Conservation (phyloP, 2,329 filamentous ascomycete genomes). For the Cladosporium halotolerans region DNA sequence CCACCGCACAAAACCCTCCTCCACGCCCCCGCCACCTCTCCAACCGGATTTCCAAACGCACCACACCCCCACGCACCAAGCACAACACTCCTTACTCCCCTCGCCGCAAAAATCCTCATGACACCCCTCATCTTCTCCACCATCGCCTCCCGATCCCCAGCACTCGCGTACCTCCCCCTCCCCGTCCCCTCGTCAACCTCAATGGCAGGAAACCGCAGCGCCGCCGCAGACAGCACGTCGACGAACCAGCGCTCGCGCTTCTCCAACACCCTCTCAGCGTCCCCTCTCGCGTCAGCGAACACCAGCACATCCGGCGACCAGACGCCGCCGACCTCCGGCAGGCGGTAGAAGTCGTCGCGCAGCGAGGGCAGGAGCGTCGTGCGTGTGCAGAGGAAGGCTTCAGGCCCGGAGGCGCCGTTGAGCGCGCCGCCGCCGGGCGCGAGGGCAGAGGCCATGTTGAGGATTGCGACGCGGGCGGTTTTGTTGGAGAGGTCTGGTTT, state of each 20-base stretch:
- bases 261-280: conserved; percentile 25
- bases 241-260: conserved; percentile 49
- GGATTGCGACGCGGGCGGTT: conserved; percentile 40
- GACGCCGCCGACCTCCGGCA: conserved; percentile 50
- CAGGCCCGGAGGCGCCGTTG: conserved; percentile 51
- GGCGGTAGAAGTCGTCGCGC: conserved; percentile 50
- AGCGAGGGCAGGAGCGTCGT: conserved; percentile 54
- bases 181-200: conserved; percentile 30
- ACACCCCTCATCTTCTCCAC: conserved; percentile 50
- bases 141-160: conserved; percentile 42
- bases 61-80: conserved; percentile 59
- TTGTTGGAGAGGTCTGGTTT: conserved; percentile 17
- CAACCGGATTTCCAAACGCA: conserved; percentile 54
- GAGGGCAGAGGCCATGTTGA: conserved; percentile 59
- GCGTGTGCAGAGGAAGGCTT: conserved; percentile 54
- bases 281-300: conserved; percentile 38
- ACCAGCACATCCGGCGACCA: conserved; percentile 53
- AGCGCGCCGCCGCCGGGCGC: conserved; percentile 55
- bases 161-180: conserved; percentile 29
- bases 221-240: conserved; percentile 51
- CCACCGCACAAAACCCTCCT: conserved; percentile 31
- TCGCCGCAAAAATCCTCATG: conserved; percentile 42
- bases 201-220: conserved; percentile 49
- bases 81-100: conserved; percentile 43
- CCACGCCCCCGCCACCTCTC: conserved; percentile 51